Percentiles rank a stretch among this genome's conserved stretches.
phyloP scores from a whole-genome alignment of 495 filamentous ascomycete species.

The Penicillium psychrofluorescens region DNA sequence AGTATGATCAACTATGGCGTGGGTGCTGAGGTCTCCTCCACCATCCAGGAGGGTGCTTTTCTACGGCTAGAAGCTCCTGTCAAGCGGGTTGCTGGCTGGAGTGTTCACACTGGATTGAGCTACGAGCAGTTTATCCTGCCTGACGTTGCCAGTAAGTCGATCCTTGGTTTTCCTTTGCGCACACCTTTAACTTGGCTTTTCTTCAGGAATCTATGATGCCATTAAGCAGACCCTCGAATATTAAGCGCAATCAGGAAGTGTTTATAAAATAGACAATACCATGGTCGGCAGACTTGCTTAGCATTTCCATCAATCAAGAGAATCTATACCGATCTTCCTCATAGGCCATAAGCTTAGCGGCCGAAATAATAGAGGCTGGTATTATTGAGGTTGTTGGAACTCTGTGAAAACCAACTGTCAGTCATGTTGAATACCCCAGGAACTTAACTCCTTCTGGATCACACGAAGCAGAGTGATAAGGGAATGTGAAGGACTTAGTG shows the following conservation, averaged over 20 bases:
- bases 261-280: background rate
- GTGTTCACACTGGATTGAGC: constrained; percentile 71
- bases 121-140: constrained; percentile 88
- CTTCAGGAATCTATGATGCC: constrained; percentile 55
- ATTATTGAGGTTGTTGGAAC: too few relatives aligned
- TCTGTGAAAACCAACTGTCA: too few relatives aligned
- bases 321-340: too few relatives aligned
- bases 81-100: constrained; percentile 85
- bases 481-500: too few relatives aligned
- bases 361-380: too few relatives aligned
- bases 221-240: constrained; percentile 55
- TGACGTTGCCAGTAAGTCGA: constrained; percentile 78
- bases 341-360: too few relatives aligned
- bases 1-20: constrained; percentile 93
- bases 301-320: too few relatives aligned
- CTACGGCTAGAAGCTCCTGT: constrained; percentile 87
- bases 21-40: constrained; percentile 87
- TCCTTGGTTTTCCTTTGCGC: background rate
- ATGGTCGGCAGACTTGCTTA: background rate
- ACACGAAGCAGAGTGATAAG: too few relatives aligned
- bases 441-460: too few relatives aligned
- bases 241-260: constrained; percentile 17
- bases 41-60: constrained; percentile 86
- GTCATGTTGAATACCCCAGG: too few relatives aligned
- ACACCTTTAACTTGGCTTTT: constrained; percentile 1